These are phyloP conservation scores for Omphalotus olearius DNA, from an alignment of 1,284 basidiomycete genomes.

Conservation along the genomic window DNA sequence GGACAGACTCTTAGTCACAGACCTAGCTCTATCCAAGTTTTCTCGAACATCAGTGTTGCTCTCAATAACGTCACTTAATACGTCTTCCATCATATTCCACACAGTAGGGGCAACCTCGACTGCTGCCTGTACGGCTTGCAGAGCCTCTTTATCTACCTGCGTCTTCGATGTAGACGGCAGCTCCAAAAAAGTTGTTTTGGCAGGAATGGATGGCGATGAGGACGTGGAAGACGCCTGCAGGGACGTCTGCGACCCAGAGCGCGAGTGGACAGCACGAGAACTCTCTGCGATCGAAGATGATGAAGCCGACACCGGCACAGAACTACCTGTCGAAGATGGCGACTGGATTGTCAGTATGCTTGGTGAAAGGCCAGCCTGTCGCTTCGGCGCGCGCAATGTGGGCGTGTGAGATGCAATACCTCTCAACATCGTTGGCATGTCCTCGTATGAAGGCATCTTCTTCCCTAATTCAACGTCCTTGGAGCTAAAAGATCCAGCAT, in stretches of 20 bases:
- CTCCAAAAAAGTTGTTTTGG: slow-evolving; percentile 36
- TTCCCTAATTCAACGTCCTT: slow-evolving; percentile 90
- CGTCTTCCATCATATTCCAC: slow-evolving; percentile 68
- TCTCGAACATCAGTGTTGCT: slow-evolving; percentile 40
- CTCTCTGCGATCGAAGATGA: slow-evolving; percentile 17
- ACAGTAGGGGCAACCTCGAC: slow-evolving; percentile 67
- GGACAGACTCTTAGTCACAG: slow-evolving; percentile 52
- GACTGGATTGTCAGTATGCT: slow-evolving; percentile 17
- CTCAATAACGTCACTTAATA: slow-evolving; percentile 43
- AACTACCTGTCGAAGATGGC: slow-evolving; percentile 15
- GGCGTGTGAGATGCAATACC: slow-evolving; percentile 34
- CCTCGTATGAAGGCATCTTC: slow-evolving; percentile 65
- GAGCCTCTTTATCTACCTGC: slow-evolving; percentile 63
- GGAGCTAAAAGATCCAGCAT: slow-evolving; percentile 90
- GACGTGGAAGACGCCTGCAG: slow-evolving; percentile 38
- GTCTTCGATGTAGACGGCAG: slow-evolving; percentile 45
- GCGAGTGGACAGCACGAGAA: slow-evolving; percentile 38
- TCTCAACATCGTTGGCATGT: slow-evolving; percentile 28
- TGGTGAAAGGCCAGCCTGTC: slow-evolving; percentile 26
- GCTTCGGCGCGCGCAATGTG: slow-evolving; percentile 45
- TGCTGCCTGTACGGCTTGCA: slow-evolving; percentile 64
- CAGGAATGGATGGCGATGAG: slow-evolving; percentile 33
- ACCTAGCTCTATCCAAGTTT: slow-evolving; percentile 50
- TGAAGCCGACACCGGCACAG: slow-evolving; percentile 1
- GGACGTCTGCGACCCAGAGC: slow-evolving; percentile 56